Base-by-base conservation (phyloP, 2,329 filamentous ascomycete species). In the Xylariaceae sp. region DNA sequence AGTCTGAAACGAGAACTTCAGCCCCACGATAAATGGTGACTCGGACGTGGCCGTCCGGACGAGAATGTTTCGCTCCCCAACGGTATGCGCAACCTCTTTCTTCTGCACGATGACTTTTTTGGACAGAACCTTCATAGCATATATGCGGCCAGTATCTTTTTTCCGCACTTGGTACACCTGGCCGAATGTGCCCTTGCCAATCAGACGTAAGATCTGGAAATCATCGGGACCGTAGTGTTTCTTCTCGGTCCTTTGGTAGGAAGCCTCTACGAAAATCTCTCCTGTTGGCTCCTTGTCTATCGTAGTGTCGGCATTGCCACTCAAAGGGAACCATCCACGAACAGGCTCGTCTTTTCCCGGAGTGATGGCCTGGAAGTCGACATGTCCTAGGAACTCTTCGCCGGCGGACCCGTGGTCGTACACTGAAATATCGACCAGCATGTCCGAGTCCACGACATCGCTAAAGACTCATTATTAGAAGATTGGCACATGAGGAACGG, bases 71-170 rank as follows among this genome's bases (percentile, higher is more conserved):
- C 94, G 83, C 72, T 99, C 94, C 58, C 94, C 94, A 35, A 99
- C 85, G 0, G 94, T 99, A 67, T 99, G 94, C 14, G 92, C 90
- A 44, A 99, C 90, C 69, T 99, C 94, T 72, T 99, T 99, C 81
- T 99, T 99, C 72, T 99, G 94, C 22, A 99, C 94, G 63, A 99
- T 99, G 46, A 99, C 94, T 77, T 99, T 99, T 78, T 99, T 99
- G 44, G 94, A 96, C 31, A 99, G 76, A 1, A 99, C 92, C 71
- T 99, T 99, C 94, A 99, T 99, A 54, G 94, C 94, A 65, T 99
- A 99, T 53, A 99, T 96, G 40, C 94, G 86, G 62, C 85, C 84
- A 0, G 92, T 96, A 67, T 99, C 94, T 75, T 89, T 94, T 80
- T 99, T 99, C 61, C 90, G 86, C 6, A 99, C 94, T 68, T 99